A percentile compares a stretch with the other conserved stretches of the same genome.
Conservation (phyloP, 257 asterid genomes). For the Fraxinus excelsior region DNA sequence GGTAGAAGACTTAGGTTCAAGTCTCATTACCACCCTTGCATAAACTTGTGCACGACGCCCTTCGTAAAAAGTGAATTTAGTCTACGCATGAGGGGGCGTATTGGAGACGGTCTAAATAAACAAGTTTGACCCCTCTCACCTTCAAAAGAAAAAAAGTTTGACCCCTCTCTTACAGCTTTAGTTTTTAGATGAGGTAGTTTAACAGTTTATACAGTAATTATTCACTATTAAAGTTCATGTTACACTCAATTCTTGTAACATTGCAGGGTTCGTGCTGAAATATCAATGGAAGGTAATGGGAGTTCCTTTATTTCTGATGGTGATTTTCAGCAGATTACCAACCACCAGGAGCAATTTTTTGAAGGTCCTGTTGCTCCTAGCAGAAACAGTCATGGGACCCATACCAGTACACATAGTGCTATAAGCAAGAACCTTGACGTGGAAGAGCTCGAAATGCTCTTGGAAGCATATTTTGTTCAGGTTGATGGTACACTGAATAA, state of each 20-base stretch:
- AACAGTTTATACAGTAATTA: neutral
- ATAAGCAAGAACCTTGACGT: constrained; percentile 83
- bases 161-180: neutral
- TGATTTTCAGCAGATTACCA: constrained; percentile 44
- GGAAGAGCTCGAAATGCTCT: constrained; percentile 95
- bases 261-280: constrained; percentile 58
- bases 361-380: constrained; percentile 58
- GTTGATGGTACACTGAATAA: constrained; percentile 89
- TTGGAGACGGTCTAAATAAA: neutral
- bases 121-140: neutral
- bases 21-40: neutral
- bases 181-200: neutral
- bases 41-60: neutral
- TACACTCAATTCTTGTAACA: constrained; percentile 9
- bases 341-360: constrained; percentile 45
- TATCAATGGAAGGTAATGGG: constrained; percentile 52
- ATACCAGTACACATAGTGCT: constrained; percentile 62
- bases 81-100: neutral
- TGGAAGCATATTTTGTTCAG: constrained; percentile 96
- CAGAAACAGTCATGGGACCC: constrained; percentile 79
- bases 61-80: neutral
- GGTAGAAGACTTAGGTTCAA: neutral
- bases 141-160: neutral
- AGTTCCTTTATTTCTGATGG: constrained; percentile 42
- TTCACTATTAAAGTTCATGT: neutral